These are phyloP conservation scores for Alternaria consortialis DNA, from an alignment of 2,329 filamentous ascomycete species.

Conservation along the genomic window DNA sequence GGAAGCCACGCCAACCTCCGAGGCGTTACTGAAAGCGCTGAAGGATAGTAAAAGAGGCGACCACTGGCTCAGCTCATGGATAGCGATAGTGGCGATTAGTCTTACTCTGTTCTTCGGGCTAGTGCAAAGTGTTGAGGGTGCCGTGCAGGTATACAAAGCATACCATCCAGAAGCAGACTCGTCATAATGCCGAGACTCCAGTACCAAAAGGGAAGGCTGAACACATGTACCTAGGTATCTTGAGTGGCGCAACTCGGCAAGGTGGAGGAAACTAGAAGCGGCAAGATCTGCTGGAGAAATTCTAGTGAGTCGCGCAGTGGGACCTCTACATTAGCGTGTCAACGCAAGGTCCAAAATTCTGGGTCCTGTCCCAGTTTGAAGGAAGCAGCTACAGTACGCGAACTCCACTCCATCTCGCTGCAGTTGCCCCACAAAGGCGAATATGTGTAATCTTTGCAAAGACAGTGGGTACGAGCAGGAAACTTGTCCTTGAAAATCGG, in stretches of 20 bases:
- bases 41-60: neutral
- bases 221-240: neutral
- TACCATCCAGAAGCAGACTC: slow-evolving; percentile 15
- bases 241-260: slow-evolving; percentile 3
- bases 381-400: neutral
- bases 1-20: too few relatives aligned
- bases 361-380: neutral
- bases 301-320: neutral
- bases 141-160: slow-evolving; percentile 49
- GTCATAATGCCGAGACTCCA: neutral
- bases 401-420: slow-evolving; percentile 5
- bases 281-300: neutral
- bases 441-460: neutral
- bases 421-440: slow-evolving; percentile 5
- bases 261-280: neutral
- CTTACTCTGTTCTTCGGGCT: slow-evolving; percentile 49
- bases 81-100: neutral
- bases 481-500: neutral
- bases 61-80: neutral
- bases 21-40: neutral
- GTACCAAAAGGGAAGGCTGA: neutral
- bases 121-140: slow-evolving; percentile 55
- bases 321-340: neutral
- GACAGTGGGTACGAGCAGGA: neutral
- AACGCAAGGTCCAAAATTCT: neutral